These are phyloP conservation scores for Fragilaria crotonensis DNA, from an alignment of 108 stramenopile species.

Conservation along the genomic window DNA sequence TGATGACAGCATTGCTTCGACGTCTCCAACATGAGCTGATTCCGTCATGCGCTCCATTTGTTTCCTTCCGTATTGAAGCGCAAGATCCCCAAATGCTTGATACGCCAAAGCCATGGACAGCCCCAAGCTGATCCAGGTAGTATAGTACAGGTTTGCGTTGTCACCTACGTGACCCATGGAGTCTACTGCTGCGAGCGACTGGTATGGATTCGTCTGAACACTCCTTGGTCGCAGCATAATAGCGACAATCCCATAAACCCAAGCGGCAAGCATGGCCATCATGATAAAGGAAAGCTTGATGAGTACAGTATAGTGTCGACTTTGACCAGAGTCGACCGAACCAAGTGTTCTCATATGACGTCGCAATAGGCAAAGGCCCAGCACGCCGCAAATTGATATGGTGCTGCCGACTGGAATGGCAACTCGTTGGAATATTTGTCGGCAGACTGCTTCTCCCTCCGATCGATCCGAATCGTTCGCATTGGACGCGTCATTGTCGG, in stretches of 20 bases:
- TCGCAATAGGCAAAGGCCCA: background rate
- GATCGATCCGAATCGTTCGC: background rate
- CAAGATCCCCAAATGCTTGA: slow-evolving; percentile 12
- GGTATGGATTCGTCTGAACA: slow-evolving; percentile 22
- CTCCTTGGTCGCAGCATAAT: slow-evolving; percentile 15
- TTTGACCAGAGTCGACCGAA: background rate
- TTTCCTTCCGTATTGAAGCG: background rate
- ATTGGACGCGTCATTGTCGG: slow-evolving; percentile 5
- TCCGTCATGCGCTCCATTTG: slow-evolving; percentile 1
- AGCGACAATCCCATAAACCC: slow-evolving; percentile 4
- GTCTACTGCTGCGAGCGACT: slow-evolving; percentile 37
- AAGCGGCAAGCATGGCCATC: background rate
- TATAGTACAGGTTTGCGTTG: slow-evolving; percentile 50
- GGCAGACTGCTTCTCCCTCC: slow-evolving; percentile 7
- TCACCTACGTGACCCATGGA: slow-evolving; percentile 29
- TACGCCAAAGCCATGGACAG: slow-evolving; percentile 27
- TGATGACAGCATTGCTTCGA: slow-evolving; percentile 15
- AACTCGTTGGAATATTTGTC: slow-evolving; percentile 20
- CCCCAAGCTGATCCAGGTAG: slow-evolving; percentile 18
- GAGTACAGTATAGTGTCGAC: background rate
- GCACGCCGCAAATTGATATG: slow-evolving; percentile 4
- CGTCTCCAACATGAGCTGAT: slow-evolving; percentile 2
- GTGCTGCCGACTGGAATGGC: slow-evolving; percentile 14
- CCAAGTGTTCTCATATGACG: background rate
- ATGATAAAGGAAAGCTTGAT: background rate